phyloP scores from a whole-genome alignment of 208 protist species.

The Acanthamoeba castellanii region DNA sequence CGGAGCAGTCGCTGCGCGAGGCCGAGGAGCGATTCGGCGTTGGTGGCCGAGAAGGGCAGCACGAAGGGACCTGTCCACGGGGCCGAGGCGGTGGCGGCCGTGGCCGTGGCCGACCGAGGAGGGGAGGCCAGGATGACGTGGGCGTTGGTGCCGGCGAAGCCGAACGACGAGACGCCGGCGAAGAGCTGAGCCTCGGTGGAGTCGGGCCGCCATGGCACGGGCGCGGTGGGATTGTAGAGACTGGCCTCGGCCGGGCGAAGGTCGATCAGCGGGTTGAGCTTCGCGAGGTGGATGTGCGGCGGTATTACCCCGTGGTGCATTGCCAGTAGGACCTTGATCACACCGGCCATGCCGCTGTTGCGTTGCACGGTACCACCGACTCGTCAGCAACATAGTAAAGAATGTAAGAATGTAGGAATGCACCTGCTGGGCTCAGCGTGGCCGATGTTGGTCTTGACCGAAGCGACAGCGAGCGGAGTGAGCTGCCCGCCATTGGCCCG shows the following conservation, averaged over 20 bases:
- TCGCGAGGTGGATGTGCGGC: conserved; percentile 79
- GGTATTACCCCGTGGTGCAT: conserved; percentile 64
- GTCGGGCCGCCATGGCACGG: conserved; percentile 17
- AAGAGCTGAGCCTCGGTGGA: not conserved
- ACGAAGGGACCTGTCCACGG: conserved; percentile 16
- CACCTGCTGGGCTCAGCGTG: conserved; percentile 78
- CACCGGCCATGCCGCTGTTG: conserved; percentile 77
- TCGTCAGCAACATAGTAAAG: not conserved
- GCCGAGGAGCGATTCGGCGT: conserved; percentile 54
- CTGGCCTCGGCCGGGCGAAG: not conserved
- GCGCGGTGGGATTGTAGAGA: conserved; percentile 56
- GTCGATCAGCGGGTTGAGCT: conserved; percentile 74
- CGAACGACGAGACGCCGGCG: conserved; percentile 83
- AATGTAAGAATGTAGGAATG: not conserved
- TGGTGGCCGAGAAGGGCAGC: conserved; percentile 77
- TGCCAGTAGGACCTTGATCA: conserved; percentile 82
- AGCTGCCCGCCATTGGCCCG: not conserved
- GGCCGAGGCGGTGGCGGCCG: not conserved
- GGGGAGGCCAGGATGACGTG: conserved; percentile 76
- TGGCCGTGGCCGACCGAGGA: not conserved
- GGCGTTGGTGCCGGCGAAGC: conserved; percentile 83
- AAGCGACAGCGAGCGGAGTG: conserved; percentile 74
- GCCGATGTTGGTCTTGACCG: conserved; percentile 86
- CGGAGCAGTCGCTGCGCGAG: conserved; percentile 54
- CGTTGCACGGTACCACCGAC: not conserved